Percentiles rank a stretch among this genome's conserved stretches.
These are phyloP conservation scores for Psidium friedrichsthalianum DNA, from an alignment of 345 rosid genomes.

Conservation along the genomic window DNA sequence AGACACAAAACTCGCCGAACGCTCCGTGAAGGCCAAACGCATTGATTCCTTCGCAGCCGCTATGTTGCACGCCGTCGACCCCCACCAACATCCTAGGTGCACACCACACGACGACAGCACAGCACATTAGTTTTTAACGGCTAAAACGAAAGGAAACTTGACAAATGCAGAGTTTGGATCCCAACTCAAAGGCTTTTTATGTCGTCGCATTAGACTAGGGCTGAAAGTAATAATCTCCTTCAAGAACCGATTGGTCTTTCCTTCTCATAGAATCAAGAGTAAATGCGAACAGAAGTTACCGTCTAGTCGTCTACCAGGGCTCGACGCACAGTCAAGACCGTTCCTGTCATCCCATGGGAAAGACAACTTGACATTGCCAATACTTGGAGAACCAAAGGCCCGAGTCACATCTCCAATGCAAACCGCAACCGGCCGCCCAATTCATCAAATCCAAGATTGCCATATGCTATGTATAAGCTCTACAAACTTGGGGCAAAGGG, in stretches of 20 bases:
- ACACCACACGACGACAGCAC: background rate
- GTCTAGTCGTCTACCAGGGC: background rate
- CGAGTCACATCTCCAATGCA: background rate
- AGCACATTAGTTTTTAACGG: background rate
- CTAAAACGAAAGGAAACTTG: background rate
- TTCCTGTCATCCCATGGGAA: background rate
- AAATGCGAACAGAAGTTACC: background rate
- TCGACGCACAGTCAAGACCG: background rate
- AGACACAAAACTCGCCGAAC: too few species aligned
- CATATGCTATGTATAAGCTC: background rate
- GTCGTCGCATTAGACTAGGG: background rate
- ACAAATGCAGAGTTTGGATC: background rate
- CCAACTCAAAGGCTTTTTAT: background rate
- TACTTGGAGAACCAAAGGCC: background rate
- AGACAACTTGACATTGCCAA: background rate
- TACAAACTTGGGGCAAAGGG: background rate
- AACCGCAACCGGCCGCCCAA: rapidly evolving
- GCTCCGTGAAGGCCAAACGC: too few species aligned
- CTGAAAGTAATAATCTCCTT: background rate
- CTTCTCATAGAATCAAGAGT: background rate
- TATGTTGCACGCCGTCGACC: background rate
- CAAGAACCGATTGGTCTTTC: background rate
- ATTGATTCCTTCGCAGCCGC: background rate
- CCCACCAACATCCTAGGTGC: background rate
- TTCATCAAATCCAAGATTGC: background rate